Evolutionary conservation across 331 rosid species (phyloP).

Genomic region (Stylosanthes scabra): DNA sequence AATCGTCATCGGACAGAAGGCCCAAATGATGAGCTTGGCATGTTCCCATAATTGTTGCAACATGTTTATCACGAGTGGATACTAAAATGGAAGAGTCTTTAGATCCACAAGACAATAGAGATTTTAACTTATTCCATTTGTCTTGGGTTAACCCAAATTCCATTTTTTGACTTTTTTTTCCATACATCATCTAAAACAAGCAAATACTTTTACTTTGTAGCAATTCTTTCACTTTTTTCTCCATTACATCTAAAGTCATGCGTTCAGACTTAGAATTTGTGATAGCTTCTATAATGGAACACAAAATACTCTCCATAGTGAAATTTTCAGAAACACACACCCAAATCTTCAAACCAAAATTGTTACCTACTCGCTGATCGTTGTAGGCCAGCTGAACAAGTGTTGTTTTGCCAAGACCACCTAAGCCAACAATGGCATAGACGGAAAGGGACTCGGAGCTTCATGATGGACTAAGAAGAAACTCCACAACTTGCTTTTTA

Average conservation of each 20-base stretch:
- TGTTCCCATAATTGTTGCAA: neutral
- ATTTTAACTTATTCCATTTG: neutral
- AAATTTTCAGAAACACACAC: neutral
- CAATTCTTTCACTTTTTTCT: neutral
- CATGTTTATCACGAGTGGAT: slow-evolving; percentile 19
- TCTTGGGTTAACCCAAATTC: neutral
- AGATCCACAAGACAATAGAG: slow-evolving; percentile 6
- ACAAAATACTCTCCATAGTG: neutral
- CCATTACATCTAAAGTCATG: neutral
- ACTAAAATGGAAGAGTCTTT: slow-evolving; percentile 16
- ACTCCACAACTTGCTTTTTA: neutral
- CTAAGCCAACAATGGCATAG: slow-evolving; percentile 12
- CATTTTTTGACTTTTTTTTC: neutral
- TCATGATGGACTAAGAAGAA: neutral
- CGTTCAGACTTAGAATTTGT: neutral
- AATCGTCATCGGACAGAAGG: neutral
- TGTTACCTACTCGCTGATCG: neutral
- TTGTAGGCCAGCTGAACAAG: neutral
- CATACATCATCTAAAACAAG: slow-evolving; percentile 18
- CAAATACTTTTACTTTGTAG: neutral
- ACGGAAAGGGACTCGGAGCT: neutral
- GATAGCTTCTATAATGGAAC: neutral
- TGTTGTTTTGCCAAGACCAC: neutral
- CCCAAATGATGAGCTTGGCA: neutral
- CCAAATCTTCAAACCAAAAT: neutral